Base-by-base conservation (phyloP, 441 rosid genomes). In the Arabidopsis hybrid region DNA sequence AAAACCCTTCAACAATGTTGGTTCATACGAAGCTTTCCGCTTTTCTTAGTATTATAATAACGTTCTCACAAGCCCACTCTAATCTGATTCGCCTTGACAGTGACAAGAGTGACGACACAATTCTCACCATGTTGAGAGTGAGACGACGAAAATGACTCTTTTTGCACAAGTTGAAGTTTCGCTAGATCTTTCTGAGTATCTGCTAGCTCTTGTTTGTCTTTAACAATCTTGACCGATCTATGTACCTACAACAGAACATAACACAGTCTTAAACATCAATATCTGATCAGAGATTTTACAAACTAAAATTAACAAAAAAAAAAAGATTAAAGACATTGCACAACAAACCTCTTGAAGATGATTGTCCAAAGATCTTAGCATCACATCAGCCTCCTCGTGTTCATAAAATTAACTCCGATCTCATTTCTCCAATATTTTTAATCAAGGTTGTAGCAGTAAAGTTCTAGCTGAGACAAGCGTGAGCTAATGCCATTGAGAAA, bases 401-500 rank as follows among this genome's bases (percentile, higher is more conserved):
- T 88, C 95, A 69, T 90, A 87, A 50, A 63, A n/a, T 77, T 77
- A 91, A 78, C 57, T 92, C 97, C 16, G 88, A 71, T 71, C 91
- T 84, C 98, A 95, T 88, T 43, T 95, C 99, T 38, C 96, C 97
- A 31, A 95, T 88, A 0, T 93, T 86, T 81, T 89, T 92, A 21
- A 79, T 92, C 99, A 63, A 92, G 96, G 70, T 91, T 95, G 84
- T 92, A 92, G 81, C 96, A 92, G 65, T 88, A 87, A 7, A 91
- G 68, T 78, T 95, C 98, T 73, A 95, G 78, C 75, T 95, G 96
- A 1, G 99, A 92, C 68, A 92, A 81, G 38, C 98, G 89, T 3
- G 98, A 95, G 82, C 98, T 95, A 78, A 92, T 81, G 65, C 98
- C 98, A 78, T 92, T 98, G 1, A 92, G 97, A 81, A 91, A 92